Percentiles rank a stretch among this genome's conserved stretches.
Evolutionary conservation across 495 filamentous ascomycete species (phyloP).

Genomic region (Podospora comata): DNA sequence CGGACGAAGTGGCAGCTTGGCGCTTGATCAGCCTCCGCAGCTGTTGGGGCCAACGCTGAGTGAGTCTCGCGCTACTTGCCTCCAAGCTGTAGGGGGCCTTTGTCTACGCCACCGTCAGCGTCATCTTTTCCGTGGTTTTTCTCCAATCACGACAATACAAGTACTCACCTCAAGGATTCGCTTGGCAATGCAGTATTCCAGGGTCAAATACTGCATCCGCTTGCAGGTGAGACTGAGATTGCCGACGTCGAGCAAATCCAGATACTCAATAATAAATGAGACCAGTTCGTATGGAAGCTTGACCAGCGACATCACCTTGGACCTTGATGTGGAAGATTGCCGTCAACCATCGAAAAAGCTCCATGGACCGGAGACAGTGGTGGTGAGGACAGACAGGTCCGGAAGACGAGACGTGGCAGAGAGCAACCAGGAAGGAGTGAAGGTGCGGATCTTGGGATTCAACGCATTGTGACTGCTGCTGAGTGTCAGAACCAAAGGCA

Average conservation of each 20-base stretch:
- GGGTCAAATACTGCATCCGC: constrained; percentile 50
- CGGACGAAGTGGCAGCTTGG: constrained; percentile 58
- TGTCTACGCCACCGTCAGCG: constrained; percentile 42
- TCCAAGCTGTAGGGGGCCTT: constrained; percentile 57
- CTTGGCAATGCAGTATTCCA: constrained; percentile 61
- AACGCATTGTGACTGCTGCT: not conserved
- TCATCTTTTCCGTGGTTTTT: not conserved
- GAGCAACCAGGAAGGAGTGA: not conserved
- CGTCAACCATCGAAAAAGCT: not conserved
- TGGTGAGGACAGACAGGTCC: not conserved
- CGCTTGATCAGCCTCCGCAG: constrained; percentile 59
- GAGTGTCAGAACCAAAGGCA: not conserved
- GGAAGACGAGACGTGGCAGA: not conserved
- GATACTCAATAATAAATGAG: constrained; percentile 54
- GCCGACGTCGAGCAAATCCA: constrained; percentile 52
- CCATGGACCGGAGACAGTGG: not conserved
- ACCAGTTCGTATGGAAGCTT: constrained; percentile 62
- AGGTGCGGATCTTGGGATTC: not conserved
- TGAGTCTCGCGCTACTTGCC: constrained; percentile 49
- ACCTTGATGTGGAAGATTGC: not conserved
- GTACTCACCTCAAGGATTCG: constrained; percentile 54
- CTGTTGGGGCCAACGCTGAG: constrained; percentile 52
- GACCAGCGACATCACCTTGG: constrained; percentile 29
- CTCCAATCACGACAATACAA: not conserved
- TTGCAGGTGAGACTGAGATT: constrained; percentile 51